Conservation (phyloP, 495 filamentous ascomycete genomes). For the Penicillium verhagenii region DNA sequence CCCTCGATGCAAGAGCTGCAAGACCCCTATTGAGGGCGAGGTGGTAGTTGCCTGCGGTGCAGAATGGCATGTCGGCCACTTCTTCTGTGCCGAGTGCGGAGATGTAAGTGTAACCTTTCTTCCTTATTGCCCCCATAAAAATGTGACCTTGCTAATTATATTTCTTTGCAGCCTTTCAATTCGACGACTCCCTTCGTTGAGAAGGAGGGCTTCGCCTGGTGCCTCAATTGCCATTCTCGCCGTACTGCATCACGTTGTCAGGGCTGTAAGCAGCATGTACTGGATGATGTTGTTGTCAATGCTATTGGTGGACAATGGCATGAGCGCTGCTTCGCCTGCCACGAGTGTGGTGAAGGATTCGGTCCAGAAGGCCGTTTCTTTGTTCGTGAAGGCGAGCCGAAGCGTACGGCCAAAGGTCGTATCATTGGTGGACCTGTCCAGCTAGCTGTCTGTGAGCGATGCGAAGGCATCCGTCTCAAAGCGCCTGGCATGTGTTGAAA, state of each 20-base stretch:
- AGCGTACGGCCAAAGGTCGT: constrained; percentile 48
- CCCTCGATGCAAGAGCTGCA: constrained; percentile 92
- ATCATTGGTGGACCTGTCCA: constrained; percentile 49
- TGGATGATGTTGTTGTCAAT: constrained; percentile 80
- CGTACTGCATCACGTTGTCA: constrained; percentile 84
- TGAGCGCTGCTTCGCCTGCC: constrained; percentile 83
- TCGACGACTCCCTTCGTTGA: constrained; percentile 85
- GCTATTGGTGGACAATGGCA: constrained; percentile 95
- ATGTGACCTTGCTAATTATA: background rate
- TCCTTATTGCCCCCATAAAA: background rate
- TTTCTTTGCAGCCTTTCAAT: constrained; percentile 64
- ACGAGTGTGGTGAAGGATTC: constrained; percentile 63
- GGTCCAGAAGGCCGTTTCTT: constrained; percentile 63
- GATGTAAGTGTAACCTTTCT: constrained; percentile 54
- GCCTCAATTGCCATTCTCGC: constrained; percentile 86
- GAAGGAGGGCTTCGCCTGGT: constrained; percentile 99
- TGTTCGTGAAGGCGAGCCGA: constrained; percentile 54
- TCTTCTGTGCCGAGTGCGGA: constrained; percentile 99
- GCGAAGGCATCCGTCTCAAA: constrained; percentile 64
- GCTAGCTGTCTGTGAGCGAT: constrained; percentile 60
- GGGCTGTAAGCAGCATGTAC: constrained; percentile 79
- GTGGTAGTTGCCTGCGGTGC: constrained; percentile 88
- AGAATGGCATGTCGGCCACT: constrained; percentile 97
- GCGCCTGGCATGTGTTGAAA: constrained; percentile 37
- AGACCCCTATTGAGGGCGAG: constrained; percentile 97